Conservation (phyloP, 176 grass and related monocot genomes). For the Olyra latifolia region DNA sequence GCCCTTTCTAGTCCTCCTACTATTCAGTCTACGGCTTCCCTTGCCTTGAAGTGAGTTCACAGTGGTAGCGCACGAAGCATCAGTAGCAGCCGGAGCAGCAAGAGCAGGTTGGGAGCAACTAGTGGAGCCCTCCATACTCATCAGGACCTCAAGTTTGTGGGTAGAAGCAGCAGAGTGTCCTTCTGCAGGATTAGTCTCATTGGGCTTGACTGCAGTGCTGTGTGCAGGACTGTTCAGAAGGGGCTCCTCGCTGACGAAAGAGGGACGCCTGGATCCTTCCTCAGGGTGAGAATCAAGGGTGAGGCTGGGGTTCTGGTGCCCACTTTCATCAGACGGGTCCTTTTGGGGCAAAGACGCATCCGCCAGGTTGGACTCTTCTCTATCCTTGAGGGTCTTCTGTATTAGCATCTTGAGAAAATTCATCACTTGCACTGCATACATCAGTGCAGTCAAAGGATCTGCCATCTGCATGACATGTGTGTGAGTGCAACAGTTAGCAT, state of each 20-base stretch:
- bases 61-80: constrained; percentile 37
- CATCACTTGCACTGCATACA: constrained; percentile 86
- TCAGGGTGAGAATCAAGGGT: constrained; percentile 36
- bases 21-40: constrained; percentile 32
- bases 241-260: constrained; percentile 53
- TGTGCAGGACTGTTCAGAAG: constrained; percentile 45
- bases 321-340: constrained; percentile 68
- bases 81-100: constrained; percentile 22
- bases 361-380: constrained; percentile 60
- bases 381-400: constrained; percentile 61
- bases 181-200: constrained; percentile 23
- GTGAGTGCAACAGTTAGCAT: constrained; percentile 3
- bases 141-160: constrained; percentile 11
- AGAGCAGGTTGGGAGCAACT: constrained; percentile 33
- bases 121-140: constrained; percentile 30
- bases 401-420: constrained; percentile 82
- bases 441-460: constrained; percentile 77
- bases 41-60: constrained; percentile 47
- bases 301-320: constrained; percentile 58
- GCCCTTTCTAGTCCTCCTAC: constrained; percentile 67
- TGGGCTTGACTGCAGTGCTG: constrained; percentile 28
- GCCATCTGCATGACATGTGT: constrained; percentile 44
- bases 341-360: constrained; percentile 39
- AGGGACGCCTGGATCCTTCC: constrained; percentile 39
- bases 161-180: constrained; percentile 12